phyloP scores from a whole-genome alignment of 2,329 filamentous ascomycete species.

The Ophioceras dolichostomum region DNA sequence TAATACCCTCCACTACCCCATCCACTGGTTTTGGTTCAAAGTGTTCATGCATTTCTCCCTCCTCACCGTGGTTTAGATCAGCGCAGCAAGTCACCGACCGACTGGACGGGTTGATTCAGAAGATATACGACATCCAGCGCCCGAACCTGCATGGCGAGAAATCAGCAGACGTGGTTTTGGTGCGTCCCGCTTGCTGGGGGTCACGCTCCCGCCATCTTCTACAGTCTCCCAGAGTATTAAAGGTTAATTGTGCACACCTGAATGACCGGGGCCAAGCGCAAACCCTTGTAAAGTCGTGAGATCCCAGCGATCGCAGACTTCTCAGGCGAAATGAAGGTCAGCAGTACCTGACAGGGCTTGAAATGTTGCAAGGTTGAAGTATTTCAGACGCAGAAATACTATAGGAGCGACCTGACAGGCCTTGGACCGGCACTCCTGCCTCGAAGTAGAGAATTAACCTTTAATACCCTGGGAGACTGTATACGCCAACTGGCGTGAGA shows the following conservation, averaged over 20 bases:
- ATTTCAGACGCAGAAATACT: too few relatives aligned
- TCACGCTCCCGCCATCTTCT: neutral
- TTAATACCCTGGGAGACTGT: too few relatives aligned
- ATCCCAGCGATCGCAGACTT: too few relatives aligned
- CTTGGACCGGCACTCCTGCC: neutral
- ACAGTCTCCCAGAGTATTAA: too few relatives aligned
- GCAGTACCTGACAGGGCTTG: neutral
- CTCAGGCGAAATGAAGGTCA: neutral
- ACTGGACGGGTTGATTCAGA: conserved; percentile 25
- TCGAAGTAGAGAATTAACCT: neutral
- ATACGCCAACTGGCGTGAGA: too few relatives aligned
- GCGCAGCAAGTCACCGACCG: conserved; percentile 23
- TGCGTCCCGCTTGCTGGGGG: too few relatives aligned
- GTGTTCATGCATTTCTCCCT: conserved; percentile 1
- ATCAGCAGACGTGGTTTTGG: conserved; percentile 21
- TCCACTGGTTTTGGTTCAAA: neutral
- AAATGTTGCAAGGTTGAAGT: too few relatives aligned
- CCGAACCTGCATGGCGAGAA: conserved; percentile 25
- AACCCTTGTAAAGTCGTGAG: too few relatives aligned
- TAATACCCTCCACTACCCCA: conserved; percentile 6
- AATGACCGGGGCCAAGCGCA: too few relatives aligned
- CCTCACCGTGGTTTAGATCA: conserved; percentile 6
- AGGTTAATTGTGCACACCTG: too few relatives aligned
- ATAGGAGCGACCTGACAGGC: too few relatives aligned
- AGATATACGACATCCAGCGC: conserved; percentile 25